phyloP scores from a whole-genome alignment of 306 rosid species.

The Oemleria cerasiformis region DNA sequence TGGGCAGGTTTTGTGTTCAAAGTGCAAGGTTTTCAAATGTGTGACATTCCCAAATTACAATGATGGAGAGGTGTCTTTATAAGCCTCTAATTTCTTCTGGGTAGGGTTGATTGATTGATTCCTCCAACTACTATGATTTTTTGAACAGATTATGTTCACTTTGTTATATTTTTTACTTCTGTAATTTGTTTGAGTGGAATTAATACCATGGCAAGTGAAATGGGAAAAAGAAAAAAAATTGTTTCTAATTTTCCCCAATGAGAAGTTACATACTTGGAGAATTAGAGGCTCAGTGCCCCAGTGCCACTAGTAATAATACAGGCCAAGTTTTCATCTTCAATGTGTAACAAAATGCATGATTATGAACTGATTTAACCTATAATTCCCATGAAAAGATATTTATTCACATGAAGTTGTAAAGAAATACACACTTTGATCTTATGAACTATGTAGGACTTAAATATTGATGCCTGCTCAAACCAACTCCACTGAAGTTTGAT shows the following conservation, averaged over 20 bases:
- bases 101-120: neutral
- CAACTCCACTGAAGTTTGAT: no score
- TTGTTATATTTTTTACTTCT: neutral
- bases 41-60: conserved; percentile 72
- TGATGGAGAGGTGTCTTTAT: conserved; percentile 50
- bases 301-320: neutral
- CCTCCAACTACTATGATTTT: neutral
- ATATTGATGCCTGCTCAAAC: no score
- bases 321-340: neutral
- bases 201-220: neutral
- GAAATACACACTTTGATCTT: no score
- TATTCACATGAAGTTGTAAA: no score
- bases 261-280: neutral
- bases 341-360: neutral
- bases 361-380: neutral
- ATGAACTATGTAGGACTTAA: no score
- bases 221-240: neutral
- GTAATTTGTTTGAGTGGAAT: neutral
- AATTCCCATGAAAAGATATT: neutral
- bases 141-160: neutral
- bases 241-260: neutral
- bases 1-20: conserved; percentile 73
- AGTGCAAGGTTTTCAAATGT: conserved; percentile 84
- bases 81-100: conserved; percentile 19
- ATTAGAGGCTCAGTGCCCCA: neutral